Evolutionary conservation across 331 rosid species (phyloP), one percentile per base, ranked within the genome.

Genomic region (Ulmus americana): DNA sequence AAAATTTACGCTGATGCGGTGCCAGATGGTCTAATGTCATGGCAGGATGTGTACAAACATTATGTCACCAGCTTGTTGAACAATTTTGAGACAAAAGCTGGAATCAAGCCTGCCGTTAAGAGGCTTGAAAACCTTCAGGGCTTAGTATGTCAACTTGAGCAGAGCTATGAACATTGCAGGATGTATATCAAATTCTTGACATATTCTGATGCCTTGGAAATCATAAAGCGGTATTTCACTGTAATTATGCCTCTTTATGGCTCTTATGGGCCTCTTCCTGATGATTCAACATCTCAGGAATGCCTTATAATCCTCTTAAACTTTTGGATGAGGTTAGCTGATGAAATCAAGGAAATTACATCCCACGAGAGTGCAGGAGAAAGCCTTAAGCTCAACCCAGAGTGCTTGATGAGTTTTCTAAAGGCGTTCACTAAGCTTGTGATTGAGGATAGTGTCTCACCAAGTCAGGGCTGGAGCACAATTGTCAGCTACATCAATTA

Each of bases 391-490:
- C 81, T 84, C 56, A 78, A 63, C 77, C 84, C 94, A 1, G 91
- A 84, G 66, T 79, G 85, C 74, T 79, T 94, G 65, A 69, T 74
- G 70, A 73, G 80, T 73, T 87, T 82, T 75, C 82, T 85, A n/a
- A 84, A 86, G 78, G 86, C 77, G 77, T 84, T 86, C 67, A 82
- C 82, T 90, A 85, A 84, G 74, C 75, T 90, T 76, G 91, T 94
- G 72, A 76, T 81, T 76, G 99, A 94, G 71, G 99, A 94, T 79
- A 81, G 61, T 72, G 82, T 94, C 56, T 90, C 97, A 28, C 97
- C 99, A 1, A 85, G 87, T 80, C 97, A 90, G 79, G 91, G 97
- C 61, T 94, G 96, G 99, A 81, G 71, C 67, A 85, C 95, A 71
- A 58, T 82, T 66, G 68, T 71, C 68, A 78, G 75, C 76, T 89